These are phyloP conservation scores for Penicillium corylophilum DNA, from an alignment of 2,329 filamentous ascomycete genomes.

Conservation along the genomic window DNA sequence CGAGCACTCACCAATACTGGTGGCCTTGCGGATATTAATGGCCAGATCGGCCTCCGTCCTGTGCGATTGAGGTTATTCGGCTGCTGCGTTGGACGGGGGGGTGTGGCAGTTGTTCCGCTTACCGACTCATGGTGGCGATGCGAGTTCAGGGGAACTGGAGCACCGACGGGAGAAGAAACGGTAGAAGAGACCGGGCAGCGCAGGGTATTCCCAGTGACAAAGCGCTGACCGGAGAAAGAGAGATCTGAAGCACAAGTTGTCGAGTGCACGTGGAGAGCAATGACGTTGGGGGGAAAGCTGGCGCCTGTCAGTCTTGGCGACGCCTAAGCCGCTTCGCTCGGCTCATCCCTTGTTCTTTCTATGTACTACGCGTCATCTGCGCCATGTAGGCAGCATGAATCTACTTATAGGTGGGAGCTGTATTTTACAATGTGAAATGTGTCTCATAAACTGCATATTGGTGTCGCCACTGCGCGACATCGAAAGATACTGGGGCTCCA, in stretches of 20 bases:
- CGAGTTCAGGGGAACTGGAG: constrained; percentile 24
- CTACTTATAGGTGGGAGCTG: not conserved
- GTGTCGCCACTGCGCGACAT: not conserved
- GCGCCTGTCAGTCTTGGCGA: constrained; percentile 37
- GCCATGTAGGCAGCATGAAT: not conserved
- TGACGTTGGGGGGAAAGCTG: constrained; percentile 38
- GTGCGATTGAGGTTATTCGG: constrained; percentile 12
- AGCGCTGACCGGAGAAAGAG: constrained; percentile 11
- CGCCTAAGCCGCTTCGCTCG: constrained; percentile 25
- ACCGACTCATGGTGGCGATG: constrained; percentile 61
- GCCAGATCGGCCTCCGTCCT: constrained; percentile 64
- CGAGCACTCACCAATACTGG: constrained; percentile 54
- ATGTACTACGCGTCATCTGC: not conserved
- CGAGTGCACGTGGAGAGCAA: constrained; percentile 25
- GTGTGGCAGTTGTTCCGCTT: constrained; percentile 24
- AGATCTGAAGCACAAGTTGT: constrained; percentile 6
- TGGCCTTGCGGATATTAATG: constrained; percentile 67
- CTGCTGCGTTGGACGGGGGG: not conserved
- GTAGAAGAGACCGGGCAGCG: constrained; percentile 25
- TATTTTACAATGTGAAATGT: not conserved
- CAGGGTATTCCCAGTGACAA: constrained; percentile 10
- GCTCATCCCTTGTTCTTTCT: constrained; percentile 8
- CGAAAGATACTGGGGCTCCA: not conserved
- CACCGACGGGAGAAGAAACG: constrained; percentile 15
- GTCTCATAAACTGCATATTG: not conserved